Percentiles rank a stretch among this genome's conserved stretches.
Evolutionary conservation across 345 rosid genomes (phyloP).

Genomic region (Melaleuca quinquenervia): DNA sequence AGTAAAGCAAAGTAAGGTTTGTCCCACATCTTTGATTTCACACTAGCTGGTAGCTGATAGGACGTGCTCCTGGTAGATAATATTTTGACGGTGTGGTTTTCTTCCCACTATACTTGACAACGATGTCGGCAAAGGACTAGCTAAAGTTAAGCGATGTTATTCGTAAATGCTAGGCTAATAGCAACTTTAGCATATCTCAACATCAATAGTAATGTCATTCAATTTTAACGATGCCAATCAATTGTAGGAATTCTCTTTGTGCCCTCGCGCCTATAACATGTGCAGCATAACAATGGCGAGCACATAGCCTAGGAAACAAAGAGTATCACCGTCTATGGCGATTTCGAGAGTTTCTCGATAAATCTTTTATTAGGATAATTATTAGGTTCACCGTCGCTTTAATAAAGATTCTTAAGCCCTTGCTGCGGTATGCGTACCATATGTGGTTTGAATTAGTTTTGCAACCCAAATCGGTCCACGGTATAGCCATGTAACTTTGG

Average conservation of each 20-base stretch:
- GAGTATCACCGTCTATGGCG: neutral
- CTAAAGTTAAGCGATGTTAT: neutral
- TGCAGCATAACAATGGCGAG: neutral
- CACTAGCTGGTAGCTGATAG: neutral
- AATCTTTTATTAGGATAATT: neutral
- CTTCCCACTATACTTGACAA: neutral
- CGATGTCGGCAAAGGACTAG: neutral
- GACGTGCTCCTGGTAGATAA: neutral
- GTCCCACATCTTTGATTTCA: neutral
- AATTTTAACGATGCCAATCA: neutral
- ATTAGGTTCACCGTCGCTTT: neutral
- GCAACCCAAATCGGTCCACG: too few relatives aligned
- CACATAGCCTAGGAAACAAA: neutral
- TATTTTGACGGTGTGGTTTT: neutral
- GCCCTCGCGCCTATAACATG: neutral
- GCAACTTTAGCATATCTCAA: neutral
- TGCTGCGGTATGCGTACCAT: too few relatives aligned
- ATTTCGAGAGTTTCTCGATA: neutral
- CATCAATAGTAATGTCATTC: neutral
- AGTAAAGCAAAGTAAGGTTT: neutral
- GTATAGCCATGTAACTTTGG: too few relatives aligned
- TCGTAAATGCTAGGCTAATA: neutral
- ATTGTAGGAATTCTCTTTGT: neutral
- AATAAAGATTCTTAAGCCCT: too few relatives aligned
- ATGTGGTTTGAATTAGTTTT: too few relatives aligned